Percentiles rank a stretch among this genome's conserved stretches.
phyloP scores from a whole-genome alignment of 83 land plant genomes.

The Picea mariana region DNA sequence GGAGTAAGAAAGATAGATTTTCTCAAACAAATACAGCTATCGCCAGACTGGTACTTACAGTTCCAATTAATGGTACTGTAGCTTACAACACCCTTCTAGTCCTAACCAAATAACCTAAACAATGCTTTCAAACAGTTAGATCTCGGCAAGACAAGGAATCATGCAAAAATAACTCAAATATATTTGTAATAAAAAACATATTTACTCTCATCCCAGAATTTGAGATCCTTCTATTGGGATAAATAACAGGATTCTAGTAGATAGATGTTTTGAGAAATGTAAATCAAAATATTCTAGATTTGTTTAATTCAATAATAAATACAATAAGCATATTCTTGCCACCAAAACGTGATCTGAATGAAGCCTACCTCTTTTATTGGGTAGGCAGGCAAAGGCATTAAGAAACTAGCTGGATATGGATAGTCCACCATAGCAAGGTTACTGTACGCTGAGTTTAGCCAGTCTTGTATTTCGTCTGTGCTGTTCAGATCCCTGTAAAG shows the following conservation, averaged over 20 bases:
- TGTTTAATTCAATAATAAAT: background rate
- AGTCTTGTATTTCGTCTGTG: constrained; percentile 60
- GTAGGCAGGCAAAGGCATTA: constrained; percentile 87
- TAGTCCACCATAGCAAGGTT: constrained; percentile 91
- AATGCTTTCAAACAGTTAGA: constrained; percentile 4
- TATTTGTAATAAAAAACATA: background rate
- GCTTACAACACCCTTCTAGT: background rate
- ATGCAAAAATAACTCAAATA: background rate
- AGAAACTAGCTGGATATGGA: constrained; percentile 75
- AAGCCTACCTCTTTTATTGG: constrained; percentile 80
- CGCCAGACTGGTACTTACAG: background rate
- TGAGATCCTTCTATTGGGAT: background rate
- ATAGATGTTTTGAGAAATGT: background rate
- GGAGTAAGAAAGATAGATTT: too few species aligned
- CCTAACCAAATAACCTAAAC: background rate
- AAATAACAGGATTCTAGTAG: background rate
- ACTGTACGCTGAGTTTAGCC: constrained; percentile 78
- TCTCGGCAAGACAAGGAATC: background rate
- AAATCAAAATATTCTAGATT: background rate
- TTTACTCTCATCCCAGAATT: background rate
- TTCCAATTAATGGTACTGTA: background rate
- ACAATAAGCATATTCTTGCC: background rate
- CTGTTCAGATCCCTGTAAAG: constrained; percentile 38
- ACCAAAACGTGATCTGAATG: background rate
- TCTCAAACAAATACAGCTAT: too few species aligned